These are phyloP conservation scores for Fusarium sp. DNA, from an alignment of 2,329 filamentous ascomycete genomes.

Conservation along the genomic window DNA sequence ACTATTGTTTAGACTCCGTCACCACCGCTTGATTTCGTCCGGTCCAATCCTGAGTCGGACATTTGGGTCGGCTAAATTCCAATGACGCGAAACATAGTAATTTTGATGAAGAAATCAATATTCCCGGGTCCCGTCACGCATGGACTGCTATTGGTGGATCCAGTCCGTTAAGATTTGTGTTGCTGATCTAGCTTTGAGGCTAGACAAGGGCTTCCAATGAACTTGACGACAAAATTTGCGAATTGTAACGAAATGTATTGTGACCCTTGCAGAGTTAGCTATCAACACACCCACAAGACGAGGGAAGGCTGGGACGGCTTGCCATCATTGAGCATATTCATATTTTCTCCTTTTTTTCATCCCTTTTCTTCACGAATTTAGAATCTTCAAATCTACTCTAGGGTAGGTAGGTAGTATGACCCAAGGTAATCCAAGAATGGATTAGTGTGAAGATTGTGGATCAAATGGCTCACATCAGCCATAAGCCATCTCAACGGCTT, in stretches of 20 bases:
- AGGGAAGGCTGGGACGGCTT: not conserved
- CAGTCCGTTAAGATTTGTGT: not conserved
- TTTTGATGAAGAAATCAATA: not conserved
- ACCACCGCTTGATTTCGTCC: constrained; percentile 10
- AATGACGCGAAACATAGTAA: constrained; percentile 15
- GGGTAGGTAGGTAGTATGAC: constrained; percentile 6
- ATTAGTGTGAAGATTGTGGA: constrained; percentile 17
- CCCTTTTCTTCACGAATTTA: not conserved
- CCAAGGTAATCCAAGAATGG: not conserved
- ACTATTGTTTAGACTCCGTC: constrained; percentile 1
- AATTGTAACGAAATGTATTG: not conserved
- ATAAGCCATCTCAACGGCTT: constrained; percentile 28
- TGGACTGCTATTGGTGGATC: constrained; percentile 8
- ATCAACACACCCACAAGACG: constrained; percentile 4
- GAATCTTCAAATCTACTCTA: not conserved
- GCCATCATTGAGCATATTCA: too few relatives aligned
- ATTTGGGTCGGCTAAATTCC: not conserved
- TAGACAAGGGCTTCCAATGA: not conserved
- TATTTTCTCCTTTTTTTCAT: not conserved
- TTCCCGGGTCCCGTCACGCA: not conserved
- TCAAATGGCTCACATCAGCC: constrained; percentile 45
- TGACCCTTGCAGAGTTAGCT: not conserved
- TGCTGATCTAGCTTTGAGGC: not conserved
- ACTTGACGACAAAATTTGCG: constrained; percentile 16
- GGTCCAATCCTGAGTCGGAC: constrained; percentile 7